Conservation (phyloP, 139 green algal species). For the Tetraselmis striata region DNA sequence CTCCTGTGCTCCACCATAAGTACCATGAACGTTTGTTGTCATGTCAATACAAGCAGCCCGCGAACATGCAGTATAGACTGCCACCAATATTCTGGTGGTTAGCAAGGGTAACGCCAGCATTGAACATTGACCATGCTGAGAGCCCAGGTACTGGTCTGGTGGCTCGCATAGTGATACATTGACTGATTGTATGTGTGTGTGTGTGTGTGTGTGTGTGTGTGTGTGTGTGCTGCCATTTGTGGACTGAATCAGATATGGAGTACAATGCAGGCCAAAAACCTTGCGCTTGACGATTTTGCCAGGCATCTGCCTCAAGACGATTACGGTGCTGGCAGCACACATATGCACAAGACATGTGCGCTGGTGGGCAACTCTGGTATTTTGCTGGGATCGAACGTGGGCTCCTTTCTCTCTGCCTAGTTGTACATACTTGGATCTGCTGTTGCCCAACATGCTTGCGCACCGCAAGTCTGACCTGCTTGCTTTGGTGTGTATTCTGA, state of each 20-base stretch:
- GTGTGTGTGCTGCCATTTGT: too few species aligned
- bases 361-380: slow-evolving; percentile 9
- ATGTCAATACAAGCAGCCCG: neutral
- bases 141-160: too few species aligned
- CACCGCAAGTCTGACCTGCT: neutral
- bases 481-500: too few species aligned
- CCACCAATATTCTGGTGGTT: too few species aligned
- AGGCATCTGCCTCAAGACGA: neutral
- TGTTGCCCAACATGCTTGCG: neutral
- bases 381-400: neutral
- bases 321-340: neutral
- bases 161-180: too few species aligned
- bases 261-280: neutral
- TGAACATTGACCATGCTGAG: too few species aligned
- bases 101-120: too few species aligned
- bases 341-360: slow-evolving; percentile 4
- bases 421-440: too few species aligned
- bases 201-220: too few species aligned
- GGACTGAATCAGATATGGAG: neutral
- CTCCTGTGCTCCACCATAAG: too few species aligned
- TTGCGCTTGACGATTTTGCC: neutral
- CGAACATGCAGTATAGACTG: neutral
- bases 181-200: too few species aligned
- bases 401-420: too few species aligned
- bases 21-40: neutral